These are phyloP conservation scores for Phlyctochytrium planicorne DNA, from an alignment of 192 early-diverging fungal species.

Conservation along the genomic window DNA sequence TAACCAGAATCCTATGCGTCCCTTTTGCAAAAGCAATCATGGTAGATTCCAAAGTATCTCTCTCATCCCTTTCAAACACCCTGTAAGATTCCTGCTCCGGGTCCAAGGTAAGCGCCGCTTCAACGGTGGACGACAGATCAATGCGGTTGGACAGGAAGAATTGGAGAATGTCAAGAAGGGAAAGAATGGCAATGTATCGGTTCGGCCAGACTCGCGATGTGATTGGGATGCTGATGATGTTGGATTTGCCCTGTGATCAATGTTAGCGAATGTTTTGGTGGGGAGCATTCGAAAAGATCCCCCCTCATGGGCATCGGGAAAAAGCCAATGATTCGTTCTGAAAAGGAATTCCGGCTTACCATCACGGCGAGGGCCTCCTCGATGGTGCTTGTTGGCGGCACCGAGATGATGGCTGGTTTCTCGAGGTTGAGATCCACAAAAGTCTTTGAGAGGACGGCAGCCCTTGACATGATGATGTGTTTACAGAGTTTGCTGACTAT, in stretches of 20 bases:
- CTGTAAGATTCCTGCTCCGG: constrained; percentile 43
- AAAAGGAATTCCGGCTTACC: constrained; percentile 6
- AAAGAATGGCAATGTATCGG: constrained; percentile 50
- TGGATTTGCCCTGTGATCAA: constrained; percentile 27
- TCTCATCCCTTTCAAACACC: constrained; percentile 41
- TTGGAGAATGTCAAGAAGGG: constrained; percentile 51
- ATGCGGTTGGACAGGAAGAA: constrained; percentile 8
- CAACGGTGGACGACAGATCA: constrained; percentile 23
- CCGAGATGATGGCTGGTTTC: constrained; percentile 16
- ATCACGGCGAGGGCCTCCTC: constrained; percentile 46
- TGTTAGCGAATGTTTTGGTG: not conserved
- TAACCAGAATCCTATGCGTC: constrained; percentile 59
- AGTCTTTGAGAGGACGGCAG: constrained; percentile 6
- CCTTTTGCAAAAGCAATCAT: constrained; percentile 53
- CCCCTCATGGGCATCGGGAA: not conserved
- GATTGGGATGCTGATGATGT: constrained; percentile 55
- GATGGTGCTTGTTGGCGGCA: constrained; percentile 46
- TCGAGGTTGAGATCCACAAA: constrained; percentile 23
- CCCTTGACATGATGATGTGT: no score
- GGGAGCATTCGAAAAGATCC: not conserved
- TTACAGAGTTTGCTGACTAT: no score
- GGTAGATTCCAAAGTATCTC: constrained; percentile 40
- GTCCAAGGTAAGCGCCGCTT: constrained; percentile 30
- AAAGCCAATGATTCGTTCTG: not conserved
- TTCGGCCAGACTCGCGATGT: constrained; percentile 45